Evolutionary conservation across 768 basidiomycete species (phyloP).

Genomic region (Mycena olivaceomarginata): DNA sequence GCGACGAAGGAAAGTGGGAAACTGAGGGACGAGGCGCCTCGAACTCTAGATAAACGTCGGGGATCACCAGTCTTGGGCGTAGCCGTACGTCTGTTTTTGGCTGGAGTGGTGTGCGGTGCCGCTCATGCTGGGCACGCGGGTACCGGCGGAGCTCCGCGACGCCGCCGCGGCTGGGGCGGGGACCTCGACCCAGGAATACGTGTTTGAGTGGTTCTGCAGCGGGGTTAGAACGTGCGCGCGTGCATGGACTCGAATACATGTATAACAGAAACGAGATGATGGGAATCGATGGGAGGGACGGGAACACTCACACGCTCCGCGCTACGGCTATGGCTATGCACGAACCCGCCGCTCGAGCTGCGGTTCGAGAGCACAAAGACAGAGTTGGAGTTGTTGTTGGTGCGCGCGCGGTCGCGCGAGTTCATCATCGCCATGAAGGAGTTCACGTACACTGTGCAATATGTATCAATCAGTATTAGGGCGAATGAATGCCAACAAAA

Average conservation of each 20-base stretch:
- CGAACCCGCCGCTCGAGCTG: not conserved
- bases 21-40: no score
- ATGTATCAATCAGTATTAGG: not conserved
- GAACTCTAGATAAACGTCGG: no score
- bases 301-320: not conserved
- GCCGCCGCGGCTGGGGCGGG: not conserved
- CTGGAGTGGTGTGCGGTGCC: no score
- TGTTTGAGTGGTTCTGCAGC: not conserved
- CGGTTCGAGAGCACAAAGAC: not conserved
- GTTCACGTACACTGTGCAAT: conserved; percentile 65
- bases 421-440: conserved; percentile 59
- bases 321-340: not conserved
- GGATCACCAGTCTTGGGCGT: no score
- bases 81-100: no score
- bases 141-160: no score
- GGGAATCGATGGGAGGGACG: not conserved
- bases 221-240: no score
- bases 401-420: conserved; percentile 28
- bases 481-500: not conserved
- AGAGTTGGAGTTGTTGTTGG: not conserved
- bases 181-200: not conserved
- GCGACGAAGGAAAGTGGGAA: no score
- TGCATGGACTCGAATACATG: no score
- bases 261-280: not conserved
- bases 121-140: no score